Conservation (phyloP, 148 eudicot genomes). For the Camellia granthamiana region DNA sequence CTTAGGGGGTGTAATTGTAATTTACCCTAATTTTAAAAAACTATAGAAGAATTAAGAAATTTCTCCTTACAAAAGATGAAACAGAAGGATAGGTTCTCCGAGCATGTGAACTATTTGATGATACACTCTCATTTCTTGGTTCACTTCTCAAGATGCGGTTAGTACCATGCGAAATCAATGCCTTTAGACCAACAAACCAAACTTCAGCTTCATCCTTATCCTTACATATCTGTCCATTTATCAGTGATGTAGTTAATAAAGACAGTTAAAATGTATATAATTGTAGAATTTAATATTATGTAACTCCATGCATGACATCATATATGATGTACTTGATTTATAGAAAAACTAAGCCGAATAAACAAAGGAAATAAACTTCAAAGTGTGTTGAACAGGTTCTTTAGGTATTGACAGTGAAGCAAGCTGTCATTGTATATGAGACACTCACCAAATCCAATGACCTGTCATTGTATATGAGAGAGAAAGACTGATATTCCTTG, state of each 20-base stretch:
- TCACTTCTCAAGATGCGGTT: constrained; percentile 50
- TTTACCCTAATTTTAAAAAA: not conserved
- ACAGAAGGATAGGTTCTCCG: constrained; percentile 42
- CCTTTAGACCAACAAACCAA: constrained; percentile 88
- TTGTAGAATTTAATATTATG: not conserved
- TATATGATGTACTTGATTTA: not conserved
- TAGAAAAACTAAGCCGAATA: not conserved
- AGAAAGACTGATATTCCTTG: constrained; percentile 95
- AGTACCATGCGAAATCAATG: constrained; percentile 57
- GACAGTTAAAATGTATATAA: not conserved
- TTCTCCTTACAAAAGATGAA: constrained; percentile 48
- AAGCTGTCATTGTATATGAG: not conserved
- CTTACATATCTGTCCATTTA: constrained; percentile 75
- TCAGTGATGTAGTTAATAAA: constrained; percentile 14
- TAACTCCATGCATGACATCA: not conserved
- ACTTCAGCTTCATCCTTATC: constrained; percentile 98
- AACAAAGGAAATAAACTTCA: constrained; percentile 2
- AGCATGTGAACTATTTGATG: constrained; percentile 49
- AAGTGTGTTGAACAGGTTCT: not conserved
- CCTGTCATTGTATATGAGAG: constrained; percentile 77
- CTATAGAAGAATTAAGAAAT: constrained; percentile 6
- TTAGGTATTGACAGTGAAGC: not conserved
- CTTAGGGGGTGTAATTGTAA: too few relatives aligned
- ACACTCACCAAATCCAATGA: constrained; percentile 88
- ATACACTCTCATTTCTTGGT: constrained; percentile 41